Evolutionary conservation across 106 monocot species (phyloP).

Genomic region (Cymbidium sinense): DNA sequence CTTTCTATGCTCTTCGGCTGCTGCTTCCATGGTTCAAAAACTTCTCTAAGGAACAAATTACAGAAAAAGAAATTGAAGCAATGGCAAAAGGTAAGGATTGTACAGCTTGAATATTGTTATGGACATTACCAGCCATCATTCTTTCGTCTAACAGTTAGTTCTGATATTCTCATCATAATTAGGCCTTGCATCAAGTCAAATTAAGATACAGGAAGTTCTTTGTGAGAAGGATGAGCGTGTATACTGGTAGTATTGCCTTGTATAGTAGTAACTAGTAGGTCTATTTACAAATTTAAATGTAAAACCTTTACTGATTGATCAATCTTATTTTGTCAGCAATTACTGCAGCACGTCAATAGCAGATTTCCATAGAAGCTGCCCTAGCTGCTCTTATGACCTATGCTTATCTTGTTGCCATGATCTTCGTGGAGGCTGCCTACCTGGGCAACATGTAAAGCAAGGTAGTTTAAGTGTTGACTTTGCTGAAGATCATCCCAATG

Average conservation of each 20-base stretch:
- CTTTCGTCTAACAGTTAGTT: neutral
- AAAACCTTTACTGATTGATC: neutral
- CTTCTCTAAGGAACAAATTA: constrained; percentile 31
- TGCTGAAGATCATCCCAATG: neutral
- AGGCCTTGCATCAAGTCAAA: constrained; percentile 24
- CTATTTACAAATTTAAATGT: neutral
- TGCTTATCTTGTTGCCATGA: constrained; percentile 54
- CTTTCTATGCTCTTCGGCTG: constrained; percentile 2
- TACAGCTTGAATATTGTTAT: neutral
- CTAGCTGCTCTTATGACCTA: constrained; percentile 36
- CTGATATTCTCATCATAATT: neutral
- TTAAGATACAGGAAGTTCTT: constrained; percentile 33
- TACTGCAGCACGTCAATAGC: constrained; percentile 41
- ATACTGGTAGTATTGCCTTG: constrained; percentile 43
- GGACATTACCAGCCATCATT: neutral
- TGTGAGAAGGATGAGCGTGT: constrained; percentile 49
- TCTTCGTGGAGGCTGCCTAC: constrained; percentile 33
- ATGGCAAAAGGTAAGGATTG: constrained; percentile 29
- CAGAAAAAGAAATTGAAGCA: constrained; percentile 61
- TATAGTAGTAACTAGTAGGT: neutral
- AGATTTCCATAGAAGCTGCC: constrained; percentile 41
- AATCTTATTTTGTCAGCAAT: constrained; percentile 18
- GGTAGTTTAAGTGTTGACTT: neutral
- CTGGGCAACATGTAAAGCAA: neutral
- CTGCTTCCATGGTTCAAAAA: constrained; percentile 24